Evolutionary conservation across 805 yeast species (phyloP).

Genomic region (Cephaloascus albidus): DNA sequence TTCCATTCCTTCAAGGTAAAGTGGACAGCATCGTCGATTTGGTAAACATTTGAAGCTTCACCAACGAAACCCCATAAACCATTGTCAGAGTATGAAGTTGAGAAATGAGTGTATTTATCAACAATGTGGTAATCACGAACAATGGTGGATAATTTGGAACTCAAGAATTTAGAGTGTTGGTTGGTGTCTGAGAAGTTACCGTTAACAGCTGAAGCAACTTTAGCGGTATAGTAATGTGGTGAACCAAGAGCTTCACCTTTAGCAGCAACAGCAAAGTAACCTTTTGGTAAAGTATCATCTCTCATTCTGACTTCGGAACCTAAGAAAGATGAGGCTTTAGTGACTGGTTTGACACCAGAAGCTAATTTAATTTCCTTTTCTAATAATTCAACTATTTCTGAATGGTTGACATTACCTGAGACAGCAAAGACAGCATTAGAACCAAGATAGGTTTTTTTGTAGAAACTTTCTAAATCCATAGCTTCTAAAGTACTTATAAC

Average conservation of each 20-base stretch:
- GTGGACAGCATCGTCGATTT: constrained; percentile 71
- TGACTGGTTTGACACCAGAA: constrained; percentile 35
- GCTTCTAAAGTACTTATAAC: constrained; percentile 47
- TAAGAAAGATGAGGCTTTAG: constrained; percentile 54
- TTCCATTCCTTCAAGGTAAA: constrained; percentile 83
- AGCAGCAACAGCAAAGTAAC: constrained; percentile 69
- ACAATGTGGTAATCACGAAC: constrained; percentile 66
- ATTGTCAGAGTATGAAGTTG: constrained; percentile 61
- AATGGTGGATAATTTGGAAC: constrained; percentile 62
- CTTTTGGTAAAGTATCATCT: constrained; percentile 80
- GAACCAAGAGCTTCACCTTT: constrained; percentile 59
- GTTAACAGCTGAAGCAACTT: constrained; percentile 59
- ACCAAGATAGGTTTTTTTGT: constrained; percentile 46
- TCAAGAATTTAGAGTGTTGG: constrained; percentile 38
- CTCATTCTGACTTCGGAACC: constrained; percentile 85
- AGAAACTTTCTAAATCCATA: constrained; percentile 49
- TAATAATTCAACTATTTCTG: constrained; percentile 57
- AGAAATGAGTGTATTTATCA: constrained; percentile 65
- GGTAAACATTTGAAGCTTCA: constrained; percentile 46
- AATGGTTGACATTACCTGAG: constrained; percentile 65
- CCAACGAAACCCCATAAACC: constrained; percentile 82
- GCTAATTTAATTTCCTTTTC: constrained; percentile 40
- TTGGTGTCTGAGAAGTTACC: constrained; percentile 48
- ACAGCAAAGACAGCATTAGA: constrained; percentile 63
- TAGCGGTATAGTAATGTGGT: constrained; percentile 58